These are phyloP conservation scores for Vitis rupestris DNA, from an alignment of 164 flowering plant genomes.

Conservation along the genomic window DNA sequence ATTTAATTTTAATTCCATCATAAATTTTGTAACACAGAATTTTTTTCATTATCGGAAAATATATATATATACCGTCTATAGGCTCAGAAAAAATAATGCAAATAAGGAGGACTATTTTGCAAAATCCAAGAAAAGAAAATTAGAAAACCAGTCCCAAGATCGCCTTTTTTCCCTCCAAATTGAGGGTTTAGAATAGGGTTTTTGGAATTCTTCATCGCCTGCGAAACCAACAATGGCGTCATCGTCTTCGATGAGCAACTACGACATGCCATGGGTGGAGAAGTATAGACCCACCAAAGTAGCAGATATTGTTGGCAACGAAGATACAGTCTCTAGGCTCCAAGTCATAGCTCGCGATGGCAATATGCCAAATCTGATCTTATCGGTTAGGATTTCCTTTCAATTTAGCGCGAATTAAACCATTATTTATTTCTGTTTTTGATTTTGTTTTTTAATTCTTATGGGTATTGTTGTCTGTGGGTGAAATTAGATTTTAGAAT, in stretches of 20 bases:
- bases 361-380: conserved; percentile 92
- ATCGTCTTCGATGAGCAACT: conserved; percentile 42
- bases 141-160: too few species aligned
- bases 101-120: too few species aligned
- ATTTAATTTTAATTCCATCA: too few species aligned
- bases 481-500: too few species aligned
- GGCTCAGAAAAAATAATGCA: too few species aligned
- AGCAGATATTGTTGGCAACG: conserved; percentile 71
- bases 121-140: too few species aligned
- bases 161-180: conserved; percentile 14
- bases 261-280: conserved; percentile 84
- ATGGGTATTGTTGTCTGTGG: too few species aligned
- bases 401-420: background rate
- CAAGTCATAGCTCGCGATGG: conserved; percentile 87
- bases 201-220: background rate
- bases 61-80: too few species aligned
- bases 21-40: too few species aligned
- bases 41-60: too few species aligned
- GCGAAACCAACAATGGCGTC: conserved; percentile 37
- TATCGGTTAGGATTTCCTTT: conserved; percentile 38
- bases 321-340: conserved; percentile 63
- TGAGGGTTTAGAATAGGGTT: background rate
- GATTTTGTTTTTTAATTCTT: background rate
- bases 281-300: conserved; percentile 75
- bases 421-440: too few species aligned